Evolutionary conservation across 2,329 filamentous ascomycete species (phyloP), one percentile per base, ranked within the genome.

Genomic region (Hypomyces perniciosus): DNA sequence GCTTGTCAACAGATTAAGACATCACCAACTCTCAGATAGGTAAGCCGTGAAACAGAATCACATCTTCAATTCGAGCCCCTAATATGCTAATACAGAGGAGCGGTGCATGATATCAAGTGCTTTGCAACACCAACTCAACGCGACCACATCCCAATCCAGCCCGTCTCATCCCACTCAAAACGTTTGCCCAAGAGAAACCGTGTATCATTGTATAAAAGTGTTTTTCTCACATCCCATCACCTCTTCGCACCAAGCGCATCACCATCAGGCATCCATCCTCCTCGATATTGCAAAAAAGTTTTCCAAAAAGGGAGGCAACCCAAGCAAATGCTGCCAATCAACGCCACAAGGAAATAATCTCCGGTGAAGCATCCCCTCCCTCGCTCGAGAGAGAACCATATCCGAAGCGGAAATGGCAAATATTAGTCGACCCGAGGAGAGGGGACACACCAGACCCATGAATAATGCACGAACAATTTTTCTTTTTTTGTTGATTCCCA

Each of bases 331-430:
- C 48, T 54, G 51, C 47, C 47, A 40, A 31, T 50, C 48, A 53
- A 51, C 53, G 53, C 53, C 53, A 33, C 51, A 46, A 44, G 34
- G 44, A 30, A 35, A 38, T 6, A 34, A 41, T 42, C 13, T 6
- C 26, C 8, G n/a, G 8, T 33, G 31, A 31, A 46, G 4, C 8
- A 27, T 55, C 56, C 60, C 61, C 61, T 62, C 60, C 57, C 61
- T 35, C n/a, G 34, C 27, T 6, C 13, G 33, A 34, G 46, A 43
- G 47, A 29, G 41, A 46, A 42, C n/a, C 33, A 38, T 35, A 39
- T 50, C 51, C 27, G 8, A 6, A 48, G 20, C 30, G 9, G 50
- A 52, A 40, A 27, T 29, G 40, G 38, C 35, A 44, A 39, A 40
- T 44, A 52, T 52, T 52, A 52, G 46, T 44, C 42, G 33, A 44